A percentile compares a stretch with the other conserved stretches of the same genome.
These are phyloP conservation scores for Lithocarpus polystachyus DNA, from an alignment of 306 rosid species.

Conservation along the genomic window DNA sequence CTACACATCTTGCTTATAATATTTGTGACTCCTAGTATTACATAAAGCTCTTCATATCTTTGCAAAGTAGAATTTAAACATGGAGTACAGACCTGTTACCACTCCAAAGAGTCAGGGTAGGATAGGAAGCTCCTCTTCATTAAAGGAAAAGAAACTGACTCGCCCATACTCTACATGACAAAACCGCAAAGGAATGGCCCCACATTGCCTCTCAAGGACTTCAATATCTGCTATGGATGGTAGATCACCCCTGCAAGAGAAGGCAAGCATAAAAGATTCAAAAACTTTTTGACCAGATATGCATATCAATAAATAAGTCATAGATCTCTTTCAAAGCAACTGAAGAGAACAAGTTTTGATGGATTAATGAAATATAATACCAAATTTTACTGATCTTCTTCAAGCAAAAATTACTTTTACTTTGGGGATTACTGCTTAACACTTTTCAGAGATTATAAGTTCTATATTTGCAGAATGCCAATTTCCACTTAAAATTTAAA, in stretches of 20 bases:
- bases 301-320: background rate
- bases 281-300: slow-evolving; percentile 1
- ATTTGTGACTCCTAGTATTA: background rate
- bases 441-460: no score
- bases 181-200: slow-evolving; percentile 57
- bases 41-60: background rate
- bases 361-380: background rate
- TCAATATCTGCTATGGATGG: slow-evolving; percentile 59
- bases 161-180: slow-evolving; percentile 62
- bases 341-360: background rate
- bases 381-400: background rate
- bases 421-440: background rate
- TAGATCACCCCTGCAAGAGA: slow-evolving; percentile 51
- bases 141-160: slow-evolving; percentile 70
- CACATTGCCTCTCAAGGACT: slow-evolving; percentile 49
- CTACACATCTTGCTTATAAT: background rate
- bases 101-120: slow-evolving; percentile 39
- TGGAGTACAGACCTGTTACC: background rate
- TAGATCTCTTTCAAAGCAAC: background rate
- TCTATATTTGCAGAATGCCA: no score
- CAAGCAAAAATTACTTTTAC: background rate
- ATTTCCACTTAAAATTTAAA: no score
- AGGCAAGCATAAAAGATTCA: slow-evolving; percentile 10
- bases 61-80: background rate
- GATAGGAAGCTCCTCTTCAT: slow-evolving; percentile 57